Evolutionary conservation across 495 filamentous ascomycete genomes (phyloP).

Genomic region (Penicillium arizonense): DNA sequence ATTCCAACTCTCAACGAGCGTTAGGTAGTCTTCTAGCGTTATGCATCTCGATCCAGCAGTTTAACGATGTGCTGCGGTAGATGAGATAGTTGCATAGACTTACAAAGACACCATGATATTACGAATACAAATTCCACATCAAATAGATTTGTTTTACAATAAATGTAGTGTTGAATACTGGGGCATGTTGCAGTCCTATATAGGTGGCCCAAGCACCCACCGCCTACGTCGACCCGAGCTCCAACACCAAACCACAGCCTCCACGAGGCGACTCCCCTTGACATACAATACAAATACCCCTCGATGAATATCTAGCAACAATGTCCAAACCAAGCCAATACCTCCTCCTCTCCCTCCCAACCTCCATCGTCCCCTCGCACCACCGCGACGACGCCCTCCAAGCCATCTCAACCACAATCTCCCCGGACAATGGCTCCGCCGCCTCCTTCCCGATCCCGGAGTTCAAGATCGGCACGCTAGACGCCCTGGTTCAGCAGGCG

Average conservation of each 20-base stretch:
- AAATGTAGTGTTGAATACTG: background rate
- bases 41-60: slow-evolving; percentile 13
- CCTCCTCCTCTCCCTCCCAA: slow-evolving; percentile 72
- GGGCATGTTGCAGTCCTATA: too few relatives aligned
- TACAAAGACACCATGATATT: background rate
- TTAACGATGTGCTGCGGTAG: background rate
- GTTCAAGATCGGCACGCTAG: slow-evolving; percentile 96
- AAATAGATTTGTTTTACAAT: slow-evolving; percentile 2
- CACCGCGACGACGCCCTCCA: slow-evolving; percentile 79
- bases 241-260: slow-evolving; percentile 13
- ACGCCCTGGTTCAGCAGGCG: slow-evolving; percentile 94
- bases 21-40: slow-evolving; percentile 21
- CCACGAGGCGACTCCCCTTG: slow-evolving; percentile 10
- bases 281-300: background rate
- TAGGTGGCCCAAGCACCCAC: slow-evolving; percentile 25
- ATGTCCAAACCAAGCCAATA: slow-evolving; percentile 65
- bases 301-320: slow-evolving; percentile 10
- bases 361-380: slow-evolving; percentile 67
- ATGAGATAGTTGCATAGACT: background rate
- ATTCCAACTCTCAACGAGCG: slow-evolving; percentile 15
- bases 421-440: slow-evolving; percentile 71
- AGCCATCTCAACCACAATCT: slow-evolving; percentile 67
- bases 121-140: slow-evolving; percentile 7
- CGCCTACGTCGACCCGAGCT: slow-evolving; percentile 28
- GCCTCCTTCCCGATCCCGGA: slow-evolving; percentile 80